These are phyloP conservation scores for Penicillium digitatum DNA, from an alignment of 2,329 filamentous ascomycete species.

Conservation along the genomic window DNA sequence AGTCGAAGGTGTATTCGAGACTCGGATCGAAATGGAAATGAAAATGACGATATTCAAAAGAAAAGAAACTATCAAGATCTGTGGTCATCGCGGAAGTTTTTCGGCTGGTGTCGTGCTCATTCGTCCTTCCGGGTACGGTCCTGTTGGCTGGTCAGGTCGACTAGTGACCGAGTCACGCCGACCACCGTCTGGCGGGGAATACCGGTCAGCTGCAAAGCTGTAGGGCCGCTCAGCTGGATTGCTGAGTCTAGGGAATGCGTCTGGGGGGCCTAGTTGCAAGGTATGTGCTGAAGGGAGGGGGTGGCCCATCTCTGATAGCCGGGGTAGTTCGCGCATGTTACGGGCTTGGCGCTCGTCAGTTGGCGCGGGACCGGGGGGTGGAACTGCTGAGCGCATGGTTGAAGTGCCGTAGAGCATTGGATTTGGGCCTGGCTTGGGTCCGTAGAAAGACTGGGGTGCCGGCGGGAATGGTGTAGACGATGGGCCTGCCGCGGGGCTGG, in stretches of 20 bases:
- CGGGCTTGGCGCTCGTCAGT: constrained; percentile 15
- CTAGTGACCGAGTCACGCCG: constrained; percentile 26
- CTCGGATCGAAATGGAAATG: constrained; percentile 1
- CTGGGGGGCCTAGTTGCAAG: constrained; percentile 29
- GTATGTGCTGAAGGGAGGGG: constrained; percentile 30
- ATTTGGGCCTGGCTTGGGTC: constrained; percentile 1
- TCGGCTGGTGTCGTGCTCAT: constrained; percentile 19
- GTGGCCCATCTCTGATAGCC: constrained; percentile 27
- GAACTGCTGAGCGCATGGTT: constrained; percentile 13
- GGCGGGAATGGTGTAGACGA: constrained; percentile 18
- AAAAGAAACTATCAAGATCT: constrained; percentile 4
- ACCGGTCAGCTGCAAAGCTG: constrained; percentile 20
- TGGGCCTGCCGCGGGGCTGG: constrained; percentile 30
- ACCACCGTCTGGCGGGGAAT: constrained; percentile 24
- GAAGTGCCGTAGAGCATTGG: constrained; percentile 21
- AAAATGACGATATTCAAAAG: constrained; percentile 3
- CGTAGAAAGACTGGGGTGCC: not conserved
- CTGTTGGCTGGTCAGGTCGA: constrained; percentile 22
- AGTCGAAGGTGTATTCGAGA: not conserved
- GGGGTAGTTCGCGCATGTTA: constrained; percentile 28
- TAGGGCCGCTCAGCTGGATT: constrained; percentile 22
- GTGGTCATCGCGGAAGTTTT: constrained; percentile 8
- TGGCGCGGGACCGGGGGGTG: constrained; percentile 6
- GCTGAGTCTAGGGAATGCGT: constrained; percentile 25
- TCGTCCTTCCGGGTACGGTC: constrained; percentile 19